phyloP scores from a whole-genome alignment of 148 eudicot species.

The Beta vulgaris region DNA sequence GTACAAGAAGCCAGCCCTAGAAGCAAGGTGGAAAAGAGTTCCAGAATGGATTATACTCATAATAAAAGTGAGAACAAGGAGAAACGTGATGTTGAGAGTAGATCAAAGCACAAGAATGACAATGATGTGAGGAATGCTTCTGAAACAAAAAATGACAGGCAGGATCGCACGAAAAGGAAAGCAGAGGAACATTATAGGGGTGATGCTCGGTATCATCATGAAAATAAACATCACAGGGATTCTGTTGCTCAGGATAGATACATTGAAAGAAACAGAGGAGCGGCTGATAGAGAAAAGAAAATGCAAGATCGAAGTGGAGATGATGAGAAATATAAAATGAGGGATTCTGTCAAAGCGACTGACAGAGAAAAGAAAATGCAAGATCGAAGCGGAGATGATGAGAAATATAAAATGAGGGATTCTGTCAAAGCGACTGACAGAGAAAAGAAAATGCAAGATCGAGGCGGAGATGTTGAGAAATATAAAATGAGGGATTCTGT shows the following conservation, averaged over 20 bases:
- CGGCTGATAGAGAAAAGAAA: conserved; percentile 50
- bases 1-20: conserved; percentile 32
- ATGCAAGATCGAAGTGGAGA: conserved; percentile 49
- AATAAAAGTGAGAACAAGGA: conserved; percentile 38
- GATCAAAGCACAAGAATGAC: conserved; percentile 34
- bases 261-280: conserved; percentile 33
- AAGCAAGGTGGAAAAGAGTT: conserved; percentile 39
- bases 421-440: no score
- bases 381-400: conserved; percentile 50
- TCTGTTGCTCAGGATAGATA: conserved; percentile 28
- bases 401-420: conserved; percentile 40
- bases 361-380: conserved; percentile 48
- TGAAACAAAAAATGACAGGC: conserved; percentile 37
- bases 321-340: conserved; percentile 47
- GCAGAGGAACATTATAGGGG: conserved; percentile 35
- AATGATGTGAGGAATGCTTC: conserved; percentile 18
- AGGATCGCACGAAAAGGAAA: conserved; percentile 37
- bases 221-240: conserved; percentile 41
- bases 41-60: conserved; percentile 31
- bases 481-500: conserved; percentile 35
- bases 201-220: conserved; percentile 39
- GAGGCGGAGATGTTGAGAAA: conserved; percentile 51
- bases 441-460: conserved; percentile 46
- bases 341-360: conserved; percentile 37
- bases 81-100: conserved; percentile 32